Percentiles rank a stretch among this genome's conserved stretches.
phyloP scores from a whole-genome alignment of 768 basidiomycete genomes.

The Tricholoma furcatifolium region DNA sequence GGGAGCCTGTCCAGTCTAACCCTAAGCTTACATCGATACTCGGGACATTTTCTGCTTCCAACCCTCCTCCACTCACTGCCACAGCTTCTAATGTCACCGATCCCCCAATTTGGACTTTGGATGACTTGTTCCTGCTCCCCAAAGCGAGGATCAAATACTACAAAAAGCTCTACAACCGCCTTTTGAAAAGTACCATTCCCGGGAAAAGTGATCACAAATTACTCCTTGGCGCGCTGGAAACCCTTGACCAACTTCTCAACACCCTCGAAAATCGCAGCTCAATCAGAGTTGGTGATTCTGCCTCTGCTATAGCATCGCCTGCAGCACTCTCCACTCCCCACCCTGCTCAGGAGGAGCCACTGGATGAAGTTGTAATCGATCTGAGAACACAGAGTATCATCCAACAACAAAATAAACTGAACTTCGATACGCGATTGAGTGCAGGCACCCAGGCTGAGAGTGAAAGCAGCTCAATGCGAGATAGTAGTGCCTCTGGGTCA shows the following conservation, averaged over 20 bases:
- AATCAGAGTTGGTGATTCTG: slow-evolving; percentile 44
- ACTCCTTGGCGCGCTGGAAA: slow-evolving; percentile 76
- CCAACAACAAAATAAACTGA: slow-evolving; percentile 19
- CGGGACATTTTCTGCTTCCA: slow-evolving; percentile 60
- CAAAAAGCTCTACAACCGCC: slow-evolving; percentile 80
- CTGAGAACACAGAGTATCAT: slow-evolving; percentile 39
- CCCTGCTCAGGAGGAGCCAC: slow-evolving; percentile 37
- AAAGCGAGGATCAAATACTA: slow-evolving; percentile 87
- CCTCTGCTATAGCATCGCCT: slow-evolving; percentile 10
- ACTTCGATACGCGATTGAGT: slow-evolving; percentile 18
- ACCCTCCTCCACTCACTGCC: slow-evolving; percentile 52
- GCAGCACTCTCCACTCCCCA: slow-evolving; percentile 19
- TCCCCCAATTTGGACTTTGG: slow-evolving; percentile 73
- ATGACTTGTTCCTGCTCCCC: slow-evolving; percentile 85
- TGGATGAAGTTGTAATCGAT: slow-evolving; percentile 59
- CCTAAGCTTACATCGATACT: slow-evolving; percentile 67
- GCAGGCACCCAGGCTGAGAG: slow-evolving; percentile 38
- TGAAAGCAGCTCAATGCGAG: slow-evolving; percentile 49
- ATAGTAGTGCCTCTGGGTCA: slow-evolving; percentile 57
- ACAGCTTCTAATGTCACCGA: slow-evolving; percentile 33
- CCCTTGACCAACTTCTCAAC: slow-evolving; percentile 70
- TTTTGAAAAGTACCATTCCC: slow-evolving; percentile 83
- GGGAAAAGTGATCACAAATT: slow-evolving; percentile 86
- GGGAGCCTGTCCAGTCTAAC: slow-evolving; percentile 80
- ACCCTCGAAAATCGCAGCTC: slow-evolving; percentile 61